A percentile compares a stretch with the other conserved stretches of the same genome.
phyloP scores from a whole-genome alignment of 2,329 filamentous ascomycete genomes.

The Fusarium scirpi region DNA sequence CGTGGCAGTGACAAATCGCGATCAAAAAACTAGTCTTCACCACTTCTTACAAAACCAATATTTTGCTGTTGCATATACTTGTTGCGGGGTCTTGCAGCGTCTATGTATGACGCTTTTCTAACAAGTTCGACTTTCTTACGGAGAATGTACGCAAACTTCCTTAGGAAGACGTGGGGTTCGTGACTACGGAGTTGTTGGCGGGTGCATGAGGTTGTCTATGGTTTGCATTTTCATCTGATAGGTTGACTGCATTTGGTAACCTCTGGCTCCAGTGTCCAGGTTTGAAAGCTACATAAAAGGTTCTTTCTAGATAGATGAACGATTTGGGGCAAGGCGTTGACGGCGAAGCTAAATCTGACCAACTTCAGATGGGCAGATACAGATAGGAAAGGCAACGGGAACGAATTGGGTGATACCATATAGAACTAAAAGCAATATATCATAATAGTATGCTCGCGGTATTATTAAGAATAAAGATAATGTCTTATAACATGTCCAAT shows the following conservation, averaged over 20 bases:
- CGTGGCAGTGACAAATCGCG: slow-evolving; percentile 48
- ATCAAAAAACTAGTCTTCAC: slow-evolving; percentile 44
- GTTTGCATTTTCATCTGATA: slow-evolving; percentile 1
- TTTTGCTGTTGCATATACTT: slow-evolving; percentile 18
- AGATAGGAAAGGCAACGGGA: not conserved
- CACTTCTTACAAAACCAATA: slow-evolving; percentile 14
- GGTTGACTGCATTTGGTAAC: slow-evolving; percentile 1
- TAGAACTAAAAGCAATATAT: slow-evolving; percentile 28
- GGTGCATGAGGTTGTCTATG: slow-evolving; percentile 11
- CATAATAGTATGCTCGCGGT: not conserved
- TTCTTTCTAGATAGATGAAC: slow-evolving; percentile 10
- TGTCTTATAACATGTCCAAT: not conserved
- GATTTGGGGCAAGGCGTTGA: slow-evolving; percentile 23
- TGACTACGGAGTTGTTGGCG: slow-evolving; percentile 20
- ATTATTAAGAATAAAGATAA: not conserved
- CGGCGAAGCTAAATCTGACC: slow-evolving; percentile 8
- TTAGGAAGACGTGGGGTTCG: slow-evolving; percentile 2
- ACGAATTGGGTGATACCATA: slow-evolving; percentile 13
- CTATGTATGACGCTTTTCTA: slow-evolving; percentile 13
- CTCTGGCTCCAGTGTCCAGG: not conserved
- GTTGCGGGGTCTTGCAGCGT: slow-evolving; percentile 2
- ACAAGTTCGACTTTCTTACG: slow-evolving; percentile 4
- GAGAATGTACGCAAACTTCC: not conserved
- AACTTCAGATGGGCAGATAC: slow-evolving; percentile 5
- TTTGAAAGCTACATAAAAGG: not conserved